Percentiles rank a stretch among this genome's conserved stretches.
Conservation (phyloP, 129 eudicot genomes). For the Tagetes patula region DNA sequence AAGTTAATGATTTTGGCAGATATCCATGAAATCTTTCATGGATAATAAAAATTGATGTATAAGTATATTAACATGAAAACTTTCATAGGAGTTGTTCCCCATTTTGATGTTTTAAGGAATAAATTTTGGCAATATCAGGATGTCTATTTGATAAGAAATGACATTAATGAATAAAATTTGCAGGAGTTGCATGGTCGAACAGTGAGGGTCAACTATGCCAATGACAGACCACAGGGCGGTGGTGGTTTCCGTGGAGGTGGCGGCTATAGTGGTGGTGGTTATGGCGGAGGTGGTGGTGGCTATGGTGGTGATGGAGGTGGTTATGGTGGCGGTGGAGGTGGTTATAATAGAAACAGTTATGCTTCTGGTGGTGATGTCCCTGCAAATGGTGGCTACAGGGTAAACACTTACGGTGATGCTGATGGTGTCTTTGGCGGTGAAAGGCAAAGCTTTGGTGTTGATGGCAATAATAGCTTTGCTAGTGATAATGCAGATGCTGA, state of each 20-base stretch:
- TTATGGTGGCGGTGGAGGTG: conserved; percentile 32
- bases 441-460: conserved; percentile 37
- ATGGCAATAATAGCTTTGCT: conserved; percentile 18
- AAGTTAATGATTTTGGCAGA: not conserved
- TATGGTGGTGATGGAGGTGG: conserved; percentile 27
- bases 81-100: not conserved
- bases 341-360: conserved; percentile 26
- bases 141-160: not conserved
- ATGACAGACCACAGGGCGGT: conserved; percentile 60
- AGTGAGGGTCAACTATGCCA: conserved; percentile 66
- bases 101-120: not conserved
- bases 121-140: not conserved
- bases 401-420: conserved; percentile 25
- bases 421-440: conserved; percentile 27
- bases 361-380: conserved; percentile 35
- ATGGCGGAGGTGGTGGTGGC: conserved; percentile 21
- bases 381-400: conserved; percentile 36
- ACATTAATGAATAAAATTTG: conserved; percentile 1
- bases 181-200: conserved; percentile 84
- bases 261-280: conserved; percentile 30
- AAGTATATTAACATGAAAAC: not conserved
- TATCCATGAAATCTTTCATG: not conserved
- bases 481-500: conserved; percentile 20
- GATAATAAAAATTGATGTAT: not conserved
- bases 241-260: conserved; percentile 38